A percentile compares a stretch with the other conserved stretches of the same genome.
Conservation (phyloP, 306 rosid genomes). For the Lathyrus tuberosus region DNA sequence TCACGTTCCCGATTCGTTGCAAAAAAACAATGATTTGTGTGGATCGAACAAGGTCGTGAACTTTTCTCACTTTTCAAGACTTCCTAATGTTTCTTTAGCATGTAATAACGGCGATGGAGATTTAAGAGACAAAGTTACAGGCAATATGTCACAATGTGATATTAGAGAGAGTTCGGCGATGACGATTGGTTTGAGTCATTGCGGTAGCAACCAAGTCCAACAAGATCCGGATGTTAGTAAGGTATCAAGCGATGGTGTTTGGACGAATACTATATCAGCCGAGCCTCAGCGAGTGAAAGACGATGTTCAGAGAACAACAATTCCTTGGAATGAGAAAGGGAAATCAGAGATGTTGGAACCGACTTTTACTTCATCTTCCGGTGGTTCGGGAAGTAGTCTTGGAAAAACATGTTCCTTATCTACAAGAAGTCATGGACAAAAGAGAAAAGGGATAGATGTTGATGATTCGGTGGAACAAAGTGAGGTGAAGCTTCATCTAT, state of each 20-base stretch:
- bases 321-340: constrained; percentile 51
- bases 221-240: constrained; percentile 57
- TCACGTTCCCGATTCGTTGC: constrained; percentile 44
- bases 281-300: constrained; percentile 44
- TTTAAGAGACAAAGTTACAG: constrained; percentile 43
- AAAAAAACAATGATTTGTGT: constrained; percentile 41
- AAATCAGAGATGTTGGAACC: constrained; percentile 63
- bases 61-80: constrained; percentile 52
- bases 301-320: constrained; percentile 43
- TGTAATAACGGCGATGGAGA: constrained; percentile 40
- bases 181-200: constrained; percentile 79
- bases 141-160: constrained; percentile 45
- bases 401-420: constrained; percentile 65
- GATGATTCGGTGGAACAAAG: constrained; percentile 83
- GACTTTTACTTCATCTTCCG: constrained; percentile 70
- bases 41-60: constrained; percentile 47
- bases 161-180: constrained; percentile 62
- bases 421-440: constrained; percentile 59
- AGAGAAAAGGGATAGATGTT: constrained; percentile 67
- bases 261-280: constrained; percentile 54
- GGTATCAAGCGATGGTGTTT: constrained; percentile 58
- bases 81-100: constrained; percentile 45
- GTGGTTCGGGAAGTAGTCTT: constrained; percentile 80
- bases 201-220: constrained; percentile 77
- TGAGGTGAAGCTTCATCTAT: constrained; percentile 55